A percentile compares a stretch with the other conserved stretches of the same genome.
These are phyloP conservation scores for Ascochyta pisi DNA, from an alignment of 2,329 filamentous ascomycete species.

Conservation along the genomic window DNA sequence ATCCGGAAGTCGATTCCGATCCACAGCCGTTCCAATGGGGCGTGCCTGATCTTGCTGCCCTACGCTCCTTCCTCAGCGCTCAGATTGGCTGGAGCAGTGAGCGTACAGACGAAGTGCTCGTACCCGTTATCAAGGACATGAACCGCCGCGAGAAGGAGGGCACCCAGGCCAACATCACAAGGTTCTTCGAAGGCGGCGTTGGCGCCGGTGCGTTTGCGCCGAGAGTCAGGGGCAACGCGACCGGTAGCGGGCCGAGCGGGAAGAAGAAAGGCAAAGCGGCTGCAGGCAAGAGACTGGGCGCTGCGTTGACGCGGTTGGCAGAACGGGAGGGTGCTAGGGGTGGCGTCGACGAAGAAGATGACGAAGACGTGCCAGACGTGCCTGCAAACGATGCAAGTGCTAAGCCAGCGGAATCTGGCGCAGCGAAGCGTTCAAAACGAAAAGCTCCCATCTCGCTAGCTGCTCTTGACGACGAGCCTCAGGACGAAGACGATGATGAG, in stretches of 20 bases:
- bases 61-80: conserved; percentile 83
- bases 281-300: conserved; percentile 44
- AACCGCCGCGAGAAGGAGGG: conserved; percentile 87
- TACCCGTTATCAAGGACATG: conserved; percentile 95
- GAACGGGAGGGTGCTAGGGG: conserved; percentile 38
- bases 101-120: conserved; percentile 91
- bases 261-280: conserved; percentile 40
- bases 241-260: conserved; percentile 64
- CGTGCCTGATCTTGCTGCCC: conserved; percentile 85
- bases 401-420: conserved; percentile 3
- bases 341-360: conserved; percentile 27
- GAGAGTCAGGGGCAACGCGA: conserved; percentile 66
- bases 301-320: conserved; percentile 41
- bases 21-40: conserved; percentile 91
- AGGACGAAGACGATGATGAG: conserved; percentile 26
- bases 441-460: conserved; percentile 20
- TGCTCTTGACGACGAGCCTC: conserved; percentile 6
- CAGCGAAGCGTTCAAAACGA: conserved; percentile 28
- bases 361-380: conserved; percentile 17
- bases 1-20: conserved; percentile 83
- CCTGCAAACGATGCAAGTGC: conserved; percentile 12
- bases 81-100: conserved; percentile 94
- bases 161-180: conserved; percentile 95
- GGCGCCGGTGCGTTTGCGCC: conserved; percentile 77
- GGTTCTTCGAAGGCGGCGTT: conserved; percentile 80